Base-by-base conservation (phyloP, 2,329 filamentous ascomycete species). In the Hypocreales sp. region DNA sequence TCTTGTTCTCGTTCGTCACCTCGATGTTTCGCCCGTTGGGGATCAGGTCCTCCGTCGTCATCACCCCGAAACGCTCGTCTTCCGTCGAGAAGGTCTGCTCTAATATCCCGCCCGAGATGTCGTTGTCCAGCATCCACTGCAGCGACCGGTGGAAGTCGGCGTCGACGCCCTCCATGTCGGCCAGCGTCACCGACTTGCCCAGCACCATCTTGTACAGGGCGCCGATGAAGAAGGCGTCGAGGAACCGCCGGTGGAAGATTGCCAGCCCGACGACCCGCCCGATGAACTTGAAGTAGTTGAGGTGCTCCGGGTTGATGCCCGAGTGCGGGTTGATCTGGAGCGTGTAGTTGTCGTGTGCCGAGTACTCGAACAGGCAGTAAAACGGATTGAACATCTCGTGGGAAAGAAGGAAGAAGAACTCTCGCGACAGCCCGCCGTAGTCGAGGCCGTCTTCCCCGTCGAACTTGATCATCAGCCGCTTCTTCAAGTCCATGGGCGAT, bases 371-470 rank as follows among this genome's bases (percentile, higher is more conserved):
- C 29, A 98, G 67, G 53, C 90, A 98, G 62, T 98, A 98, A 60
- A 98, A 98, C 18, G 90, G 90, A 55, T 98, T 98, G 63, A 98
- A 98, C 90, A 98, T 98, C 62, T 98, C 90, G 58, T 98, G 90
- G 11, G 87, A 95, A 30, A 98, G 72, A 22, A 98, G 64, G 73
- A 98, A 98, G 67, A 98, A 98, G 64, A 98, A 98, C 57, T 98
- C 90, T 69, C 86, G 71, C 20, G 90, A 98, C 30, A 98, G 68
- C 66, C 90, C 90, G 53, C 90, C 90, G 47, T 98, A 98, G 56
- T 98, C 90, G 34, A 98, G 61, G 56, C 90, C 90, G 45, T 98
- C 90, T 59, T 98, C 90, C 26, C 90, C 90, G 41, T 98, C 90
- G 42, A 98, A 98, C 60, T 98, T 98, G 58, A 98, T 93, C 90